phyloP scores from a whole-genome alignment of 1,284 basidiomycete species.

The Coriolopsis trogii region DNA sequence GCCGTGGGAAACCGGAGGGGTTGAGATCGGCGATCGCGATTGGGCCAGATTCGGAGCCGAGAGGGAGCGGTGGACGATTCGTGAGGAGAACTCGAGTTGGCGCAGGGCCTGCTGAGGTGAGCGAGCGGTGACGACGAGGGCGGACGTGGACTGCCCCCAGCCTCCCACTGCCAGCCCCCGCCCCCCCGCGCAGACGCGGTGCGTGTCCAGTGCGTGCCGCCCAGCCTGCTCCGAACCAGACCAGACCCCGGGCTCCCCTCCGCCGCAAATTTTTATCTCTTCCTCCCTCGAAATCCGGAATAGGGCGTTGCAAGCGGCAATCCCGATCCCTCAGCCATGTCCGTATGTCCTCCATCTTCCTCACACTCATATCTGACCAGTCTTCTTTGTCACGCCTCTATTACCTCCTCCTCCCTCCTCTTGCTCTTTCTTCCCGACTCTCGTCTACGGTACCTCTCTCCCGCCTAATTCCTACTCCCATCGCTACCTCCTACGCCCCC shows the following conservation, averaged over 20 bases:
- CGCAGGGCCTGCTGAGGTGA: background rate
- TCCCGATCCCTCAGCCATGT: background rate
- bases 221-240: background rate
- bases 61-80: background rate
- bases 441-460: conserved; percentile 12
- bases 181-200: too few species aligned
- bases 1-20: background rate
- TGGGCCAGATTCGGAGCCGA: conserved; percentile 7
- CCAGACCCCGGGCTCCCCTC: conserved; percentile 27
- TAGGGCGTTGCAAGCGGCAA: background rate
- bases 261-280: conserved; percentile 24
- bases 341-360: conserved; percentile 19
- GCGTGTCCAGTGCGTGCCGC: conserved; percentile 16
- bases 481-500: conserved; percentile 5
- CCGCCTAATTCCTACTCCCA: conserved; percentile 22
- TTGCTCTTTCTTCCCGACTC: conserved; percentile 8
- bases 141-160: background rate
- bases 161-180: too few species aligned
- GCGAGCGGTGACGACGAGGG: background rate
- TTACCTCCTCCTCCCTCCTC: conserved; percentile 15
- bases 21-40: conserved; percentile 18
- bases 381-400: conserved; percentile 6
- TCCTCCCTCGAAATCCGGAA: background rate
- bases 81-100: background rate
- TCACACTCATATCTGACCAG: conserved; percentile 18